phyloP scores from a whole-genome alignment of 1,284 basidiomycete genomes.

The Cutaneotrichosporon cutaneum region DNA sequence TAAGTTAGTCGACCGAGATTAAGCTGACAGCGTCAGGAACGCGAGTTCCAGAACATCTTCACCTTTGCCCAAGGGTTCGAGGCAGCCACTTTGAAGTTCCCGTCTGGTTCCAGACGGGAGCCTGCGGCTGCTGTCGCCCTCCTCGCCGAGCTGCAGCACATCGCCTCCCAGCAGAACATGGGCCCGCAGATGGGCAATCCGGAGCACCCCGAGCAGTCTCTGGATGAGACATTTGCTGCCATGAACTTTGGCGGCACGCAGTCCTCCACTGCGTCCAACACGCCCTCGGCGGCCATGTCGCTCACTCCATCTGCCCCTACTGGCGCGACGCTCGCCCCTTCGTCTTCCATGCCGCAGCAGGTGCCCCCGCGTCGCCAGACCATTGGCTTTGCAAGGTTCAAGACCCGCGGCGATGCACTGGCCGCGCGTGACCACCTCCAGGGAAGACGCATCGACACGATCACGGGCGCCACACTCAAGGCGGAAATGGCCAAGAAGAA shows the following conservation, averaged over 20 bases:
- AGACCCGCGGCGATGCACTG: constrained; percentile 79
- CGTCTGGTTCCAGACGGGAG: constrained; percentile 53
- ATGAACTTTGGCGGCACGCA: constrained; percentile 40
- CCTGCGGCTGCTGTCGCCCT: constrained; percentile 32
- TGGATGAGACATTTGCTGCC: constrained; percentile 45
- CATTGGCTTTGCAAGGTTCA: constrained; percentile 97
- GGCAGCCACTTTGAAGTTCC: constrained; percentile 95
- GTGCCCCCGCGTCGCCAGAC: constrained; percentile 67
- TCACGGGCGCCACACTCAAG: constrained; percentile 90
- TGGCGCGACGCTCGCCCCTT: constrained; percentile 33
- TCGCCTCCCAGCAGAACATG: constrained; percentile 38
- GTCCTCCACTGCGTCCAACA: constrained; percentile 43
- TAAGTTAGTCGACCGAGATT: constrained; percentile 55
- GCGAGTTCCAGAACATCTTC: constrained; percentile 99
- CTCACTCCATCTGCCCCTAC: constrained; percentile 57
- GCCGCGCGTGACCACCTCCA: constrained; percentile 86
- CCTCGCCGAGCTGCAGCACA: constrained; percentile 42
- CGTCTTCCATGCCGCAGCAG: constrained; percentile 24
- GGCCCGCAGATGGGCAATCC: constrained; percentile 9
- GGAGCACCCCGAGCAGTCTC: constrained; percentile 21
- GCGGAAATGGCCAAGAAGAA: constrained; percentile 99
- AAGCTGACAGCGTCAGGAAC: constrained; percentile 62
- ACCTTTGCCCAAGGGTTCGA: constrained; percentile 94
- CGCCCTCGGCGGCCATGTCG: constrained; percentile 49
- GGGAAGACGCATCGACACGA: constrained; percentile 87